phyloP scores from a whole-genome alignment of 495 filamentous ascomycete genomes.

The Penicillium antarcticum region DNA sequence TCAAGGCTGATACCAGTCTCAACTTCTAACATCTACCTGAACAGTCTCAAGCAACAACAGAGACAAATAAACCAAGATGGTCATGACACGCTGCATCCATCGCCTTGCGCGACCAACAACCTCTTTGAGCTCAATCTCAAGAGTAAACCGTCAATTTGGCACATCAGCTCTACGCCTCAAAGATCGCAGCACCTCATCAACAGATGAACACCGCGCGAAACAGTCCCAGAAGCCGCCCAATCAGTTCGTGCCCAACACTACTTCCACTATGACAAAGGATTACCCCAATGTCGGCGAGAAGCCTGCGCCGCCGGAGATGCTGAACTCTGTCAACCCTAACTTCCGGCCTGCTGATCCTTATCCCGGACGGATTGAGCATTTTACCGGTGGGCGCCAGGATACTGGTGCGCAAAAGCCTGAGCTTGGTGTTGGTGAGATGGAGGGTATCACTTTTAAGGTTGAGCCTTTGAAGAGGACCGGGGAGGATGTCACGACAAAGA shows the following conservation, averaged over 20 bases:
- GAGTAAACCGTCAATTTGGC: slow-evolving; percentile 33
- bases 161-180: slow-evolving; percentile 32
- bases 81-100: slow-evolving; percentile 29
- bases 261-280: slow-evolving; percentile 59
- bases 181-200: slow-evolving; percentile 13
- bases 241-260: slow-evolving; percentile 61
- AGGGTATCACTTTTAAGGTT: slow-evolving; percentile 82
- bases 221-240: slow-evolving; percentile 57
- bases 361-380: slow-evolving; percentile 57
- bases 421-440: slow-evolving; percentile 85
- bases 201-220: slow-evolving; percentile 42
- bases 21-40: slow-evolving; percentile 9
- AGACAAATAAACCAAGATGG: slow-evolving; percentile 29
- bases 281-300: slow-evolving; percentile 57
- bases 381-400: slow-evolving; percentile 59
- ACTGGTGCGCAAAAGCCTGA: slow-evolving; percentile 56
- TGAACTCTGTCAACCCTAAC: slow-evolving; percentile 53
- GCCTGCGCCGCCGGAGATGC: slow-evolving; percentile 57
- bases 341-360: slow-evolving; percentile 58
- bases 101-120: slow-evolving; percentile 31
- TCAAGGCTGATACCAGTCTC: slow-evolving; percentile 30
- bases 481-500: slow-evolving; percentile 78
- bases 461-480: slow-evolving; percentile 79
- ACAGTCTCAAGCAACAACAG: background rate
- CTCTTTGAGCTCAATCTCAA: slow-evolving; percentile 14